These are phyloP conservation scores for Capniomyces stellatus DNA, from an alignment of 371 early-diverging fungal genomes.

Conservation along the genomic window DNA sequence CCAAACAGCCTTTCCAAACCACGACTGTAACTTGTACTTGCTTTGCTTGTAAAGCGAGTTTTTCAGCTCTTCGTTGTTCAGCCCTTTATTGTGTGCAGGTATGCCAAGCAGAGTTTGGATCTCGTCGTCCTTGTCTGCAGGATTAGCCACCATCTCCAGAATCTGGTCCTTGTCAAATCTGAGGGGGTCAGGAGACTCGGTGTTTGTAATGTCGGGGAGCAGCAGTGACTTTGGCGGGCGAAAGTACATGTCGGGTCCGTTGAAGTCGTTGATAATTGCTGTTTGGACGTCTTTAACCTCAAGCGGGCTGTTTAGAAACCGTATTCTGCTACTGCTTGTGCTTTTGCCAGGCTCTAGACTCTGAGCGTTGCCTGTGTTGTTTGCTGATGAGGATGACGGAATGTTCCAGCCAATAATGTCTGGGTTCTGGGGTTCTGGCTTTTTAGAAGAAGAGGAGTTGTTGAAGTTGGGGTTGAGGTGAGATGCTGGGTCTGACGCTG, in stretches of 20 bases:
- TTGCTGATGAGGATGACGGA: not conserved
- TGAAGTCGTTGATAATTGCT: conserved; percentile 21
- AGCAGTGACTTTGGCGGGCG: conserved; percentile 25
- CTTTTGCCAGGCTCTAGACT: not conserved
- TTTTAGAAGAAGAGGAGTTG: too few species aligned
- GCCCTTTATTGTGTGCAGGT: not conserved
- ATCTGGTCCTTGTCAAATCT: not conserved
- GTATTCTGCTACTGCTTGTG: not conserved
- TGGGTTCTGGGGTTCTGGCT: too few species aligned
- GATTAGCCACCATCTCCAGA: not conserved
- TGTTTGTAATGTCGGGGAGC: not conserved
- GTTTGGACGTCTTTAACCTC: conserved; percentile 12
- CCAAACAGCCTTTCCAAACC: conserved; percentile 34
- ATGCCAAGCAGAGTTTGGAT: not conserved
- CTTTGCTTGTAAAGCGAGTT: not conserved
- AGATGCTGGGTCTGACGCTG: not conserved
- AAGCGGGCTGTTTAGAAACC: not conserved
- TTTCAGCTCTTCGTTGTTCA: not conserved
- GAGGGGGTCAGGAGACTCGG: not conserved
- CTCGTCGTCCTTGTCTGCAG: not conserved
- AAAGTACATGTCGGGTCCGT: conserved; percentile 44
- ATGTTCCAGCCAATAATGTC: not conserved
- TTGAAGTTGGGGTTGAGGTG: not conserved
- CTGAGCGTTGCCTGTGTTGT: not conserved
- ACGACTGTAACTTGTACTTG: conserved; percentile 22